These are phyloP conservation scores for Epichloe gansuensis DNA, from an alignment of 2,329 filamentous ascomycete genomes.

Conservation along the genomic window DNA sequence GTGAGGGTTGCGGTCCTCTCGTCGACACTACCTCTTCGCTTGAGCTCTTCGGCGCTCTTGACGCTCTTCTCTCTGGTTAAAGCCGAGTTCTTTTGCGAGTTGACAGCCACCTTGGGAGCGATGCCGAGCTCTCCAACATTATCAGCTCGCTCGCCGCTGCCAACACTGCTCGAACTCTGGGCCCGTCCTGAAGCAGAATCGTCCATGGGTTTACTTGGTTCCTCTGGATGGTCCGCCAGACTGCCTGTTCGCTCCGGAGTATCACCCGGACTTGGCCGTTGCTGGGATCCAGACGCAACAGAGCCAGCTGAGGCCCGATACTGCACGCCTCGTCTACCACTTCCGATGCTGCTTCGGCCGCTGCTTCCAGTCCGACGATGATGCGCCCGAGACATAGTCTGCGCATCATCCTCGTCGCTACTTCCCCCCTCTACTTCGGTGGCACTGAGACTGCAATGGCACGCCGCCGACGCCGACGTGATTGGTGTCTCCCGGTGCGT, in stretches of 20 bases:
- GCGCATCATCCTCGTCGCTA: conserved; percentile 57
- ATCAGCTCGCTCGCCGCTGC: conserved; percentile 48
- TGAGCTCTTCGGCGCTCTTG: conserved; percentile 58
- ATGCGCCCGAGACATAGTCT: conserved; percentile 34
- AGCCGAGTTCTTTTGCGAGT: conserved; percentile 43
- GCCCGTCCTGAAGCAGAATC: conserved; percentile 35
- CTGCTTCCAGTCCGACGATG: conserved; percentile 65
- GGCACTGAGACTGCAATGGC: conserved; percentile 82
- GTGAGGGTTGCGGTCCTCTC: conserved; percentile 68
- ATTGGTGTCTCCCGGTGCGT: conserved; percentile 57
- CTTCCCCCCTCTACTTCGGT: conserved; percentile 91
- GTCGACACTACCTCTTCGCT: conserved; percentile 68
- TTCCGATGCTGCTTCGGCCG: conserved; percentile 54
- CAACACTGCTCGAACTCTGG: conserved; percentile 40
- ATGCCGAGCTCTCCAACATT: conserved; percentile 41
- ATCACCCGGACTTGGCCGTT: conserved; percentile 34
- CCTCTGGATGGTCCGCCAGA: conserved; percentile 29
- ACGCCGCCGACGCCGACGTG: conserved; percentile 67
- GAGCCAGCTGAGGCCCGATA: conserved; percentile 40
- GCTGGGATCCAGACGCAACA: conserved; percentile 28
- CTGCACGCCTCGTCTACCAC: conserved; percentile 33
- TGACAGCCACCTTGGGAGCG: conserved; percentile 40
- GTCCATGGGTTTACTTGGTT: conserved; percentile 16
- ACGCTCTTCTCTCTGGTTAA: conserved; percentile 52
- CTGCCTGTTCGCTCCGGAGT: conserved; percentile 44